Conservation (phyloP, 805 yeast genomes). For the Hanseniaspora occidentalis region DNA sequence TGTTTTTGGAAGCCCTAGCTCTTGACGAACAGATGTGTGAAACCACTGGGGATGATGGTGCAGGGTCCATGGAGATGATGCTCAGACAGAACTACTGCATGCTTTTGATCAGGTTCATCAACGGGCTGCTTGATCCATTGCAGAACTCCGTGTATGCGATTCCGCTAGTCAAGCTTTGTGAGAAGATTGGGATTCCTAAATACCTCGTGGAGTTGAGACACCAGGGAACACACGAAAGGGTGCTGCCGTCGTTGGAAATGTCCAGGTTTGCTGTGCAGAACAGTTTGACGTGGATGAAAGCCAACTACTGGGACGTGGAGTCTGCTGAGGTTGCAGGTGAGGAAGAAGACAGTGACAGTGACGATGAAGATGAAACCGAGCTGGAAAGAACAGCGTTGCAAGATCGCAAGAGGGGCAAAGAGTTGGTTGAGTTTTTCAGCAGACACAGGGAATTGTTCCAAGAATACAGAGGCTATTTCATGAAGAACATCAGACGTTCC, state of each 20-base stretch:
- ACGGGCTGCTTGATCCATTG: conserved; percentile 77
- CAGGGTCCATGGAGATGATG: conserved; percentile 4
- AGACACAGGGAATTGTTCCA: conserved; percentile 2
- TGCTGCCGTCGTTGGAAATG: conserved; percentile 56
- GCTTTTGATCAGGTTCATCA: conserved; percentile 76
- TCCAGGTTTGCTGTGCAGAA: conserved; percentile 44
- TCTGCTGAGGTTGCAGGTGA: conserved; percentile 14
- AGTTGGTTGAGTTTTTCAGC: not conserved
- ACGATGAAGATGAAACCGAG: conserved; percentile 9
- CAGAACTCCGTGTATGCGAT: conserved; percentile 72
- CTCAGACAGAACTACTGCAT: conserved; percentile 50
- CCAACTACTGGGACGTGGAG: conserved; percentile 53
- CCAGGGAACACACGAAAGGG: conserved; percentile 75
- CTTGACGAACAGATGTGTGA: not conserved
- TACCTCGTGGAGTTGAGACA: conserved; percentile 85
- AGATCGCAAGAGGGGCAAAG: not conserved
- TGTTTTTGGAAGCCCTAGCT: not conserved
- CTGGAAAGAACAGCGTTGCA: not conserved
- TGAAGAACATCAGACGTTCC: not conserved
- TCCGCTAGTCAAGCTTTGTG: conserved; percentile 68
- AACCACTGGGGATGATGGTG: not conserved
- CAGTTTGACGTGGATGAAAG: conserved; percentile 67
- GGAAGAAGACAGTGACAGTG: conserved; percentile 4
- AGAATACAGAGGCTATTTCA: conserved; percentile 3
- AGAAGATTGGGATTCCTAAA: conserved; percentile 53